These are phyloP conservation scores for Cercospora janseana DNA, from an alignment of 2,329 filamentous ascomycete genomes.

Conservation along the genomic window DNA sequence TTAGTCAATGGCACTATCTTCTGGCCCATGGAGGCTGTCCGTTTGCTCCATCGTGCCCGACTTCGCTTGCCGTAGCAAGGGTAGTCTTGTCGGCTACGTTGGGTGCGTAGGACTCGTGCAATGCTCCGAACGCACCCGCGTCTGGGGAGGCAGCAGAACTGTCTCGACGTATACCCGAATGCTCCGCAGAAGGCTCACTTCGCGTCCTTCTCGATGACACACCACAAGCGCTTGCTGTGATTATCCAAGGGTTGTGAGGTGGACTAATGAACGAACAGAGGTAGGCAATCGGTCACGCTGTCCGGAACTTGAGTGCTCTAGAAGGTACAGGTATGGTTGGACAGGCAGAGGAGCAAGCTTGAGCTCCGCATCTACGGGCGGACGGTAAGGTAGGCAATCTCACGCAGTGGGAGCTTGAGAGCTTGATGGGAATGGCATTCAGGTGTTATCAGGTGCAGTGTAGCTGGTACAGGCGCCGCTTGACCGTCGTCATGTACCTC, in stretches of 20 bases:
- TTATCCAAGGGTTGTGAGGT: constrained; percentile 3
- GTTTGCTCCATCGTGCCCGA: constrained; percentile 11
- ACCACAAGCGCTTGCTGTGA: constrained; percentile 1
- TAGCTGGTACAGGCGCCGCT: constrained; percentile 13
- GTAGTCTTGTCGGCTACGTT: constrained; percentile 3
- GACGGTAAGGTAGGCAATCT: background rate
- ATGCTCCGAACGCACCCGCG: constrained; percentile 19
- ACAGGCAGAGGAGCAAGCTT: constrained; percentile 12
- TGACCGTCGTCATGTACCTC: constrained; percentile 21
- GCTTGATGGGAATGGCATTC: constrained; percentile 2
- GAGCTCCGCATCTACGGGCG: constrained; percentile 12
- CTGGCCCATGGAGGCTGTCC: background rate
- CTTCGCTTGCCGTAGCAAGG: constrained; percentile 4
- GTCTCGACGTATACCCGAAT: constrained; percentile 18
- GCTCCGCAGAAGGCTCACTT: constrained; percentile 4
- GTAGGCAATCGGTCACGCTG: constrained; percentile 17
- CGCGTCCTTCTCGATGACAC: constrained; percentile 4
- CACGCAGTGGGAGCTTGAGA: constrained; percentile 2
- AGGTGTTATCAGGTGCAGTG: constrained; percentile 2
- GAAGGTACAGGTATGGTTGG: constrained; percentile 5
- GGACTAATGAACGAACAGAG: constrained; percentile 3
- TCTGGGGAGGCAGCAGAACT: constrained; percentile 10
- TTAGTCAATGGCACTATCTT: background rate
- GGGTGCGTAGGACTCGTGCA: constrained; percentile 6
- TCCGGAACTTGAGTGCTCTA: background rate